These are phyloP conservation scores for Fusarium fracticaudum DNA, from an alignment of 2,329 filamentous ascomycete genomes.

Conservation along the genomic window DNA sequence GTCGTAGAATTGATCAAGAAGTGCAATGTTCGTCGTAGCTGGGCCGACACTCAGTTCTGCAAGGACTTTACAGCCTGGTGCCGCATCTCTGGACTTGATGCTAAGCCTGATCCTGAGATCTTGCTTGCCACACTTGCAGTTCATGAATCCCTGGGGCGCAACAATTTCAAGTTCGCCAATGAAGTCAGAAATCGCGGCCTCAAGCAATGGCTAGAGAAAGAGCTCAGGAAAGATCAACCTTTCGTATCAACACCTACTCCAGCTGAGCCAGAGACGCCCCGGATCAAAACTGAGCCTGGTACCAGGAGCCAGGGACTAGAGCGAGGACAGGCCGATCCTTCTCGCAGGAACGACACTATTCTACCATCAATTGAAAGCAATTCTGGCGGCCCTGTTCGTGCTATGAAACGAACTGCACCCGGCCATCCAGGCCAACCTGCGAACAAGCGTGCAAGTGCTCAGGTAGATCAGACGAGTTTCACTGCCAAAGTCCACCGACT, in stretches of 20 bases:
- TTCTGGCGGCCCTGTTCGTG: neutral
- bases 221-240: neutral
- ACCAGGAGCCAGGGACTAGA: neutral
- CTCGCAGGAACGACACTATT: neutral
- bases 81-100: neutral
- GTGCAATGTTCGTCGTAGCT: neutral
- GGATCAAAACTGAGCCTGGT: neutral
- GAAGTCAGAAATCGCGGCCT: neutral
- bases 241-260: neutral
- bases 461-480: neutral
- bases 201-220: neutral
- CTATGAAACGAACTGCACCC: neutral
- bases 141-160: neutral
- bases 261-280: neutral
- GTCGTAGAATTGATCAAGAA: neutral
- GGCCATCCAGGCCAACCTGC: neutral
- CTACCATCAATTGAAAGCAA: neutral
- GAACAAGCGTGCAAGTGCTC: neutral
- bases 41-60: neutral
- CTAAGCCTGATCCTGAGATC: neutral
- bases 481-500: neutral
- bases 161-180: neutral
- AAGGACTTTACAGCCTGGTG: slow-evolving; percentile 12
- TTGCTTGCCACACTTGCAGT: slow-evolving; percentile 6
- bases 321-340: neutral